These are phyloP conservation scores for Plasmopara viticola DNA, from an alignment of 352 stramenopile genomes.

Conservation along the genomic window DNA sequence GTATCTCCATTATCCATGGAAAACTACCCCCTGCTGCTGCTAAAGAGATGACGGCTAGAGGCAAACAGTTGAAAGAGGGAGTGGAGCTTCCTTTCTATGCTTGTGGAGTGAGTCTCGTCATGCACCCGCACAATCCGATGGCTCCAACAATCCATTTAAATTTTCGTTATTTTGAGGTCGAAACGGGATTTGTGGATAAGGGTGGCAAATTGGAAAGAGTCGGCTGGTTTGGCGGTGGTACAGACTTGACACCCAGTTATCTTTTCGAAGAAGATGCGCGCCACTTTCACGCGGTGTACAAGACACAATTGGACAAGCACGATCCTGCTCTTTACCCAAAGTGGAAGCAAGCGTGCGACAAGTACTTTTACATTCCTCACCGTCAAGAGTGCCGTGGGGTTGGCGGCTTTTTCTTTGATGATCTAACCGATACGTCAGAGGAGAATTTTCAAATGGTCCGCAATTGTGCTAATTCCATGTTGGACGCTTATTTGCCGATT, in stretches of 20 bases:
- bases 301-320: slow-evolving; percentile 89
- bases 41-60: slow-evolving; percentile 74
- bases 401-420: slow-evolving; percentile 98
- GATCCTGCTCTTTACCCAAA: slow-evolving; percentile 89
- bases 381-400: slow-evolving; percentile 93
- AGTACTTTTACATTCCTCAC: slow-evolving; percentile 98
- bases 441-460: slow-evolving; percentile 79
- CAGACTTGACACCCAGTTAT: slow-evolving; percentile 96
- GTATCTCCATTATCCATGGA: slow-evolving; percentile 96
- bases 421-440: slow-evolving; percentile 93
- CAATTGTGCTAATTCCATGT: slow-evolving; percentile 72
- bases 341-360: slow-evolving; percentile 96
- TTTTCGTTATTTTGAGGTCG: slow-evolving; percentile 98
- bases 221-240: slow-evolving; percentile 94
- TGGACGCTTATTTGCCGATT: slow-evolving; percentile 95
- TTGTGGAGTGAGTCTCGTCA: slow-evolving; percentile 93
- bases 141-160: slow-evolving; percentile 97
- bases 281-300: slow-evolving; percentile 98
- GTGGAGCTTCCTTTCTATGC: slow-evolving; percentile 93
- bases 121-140: slow-evolving; percentile 93
- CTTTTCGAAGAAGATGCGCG: slow-evolving; percentile 93
- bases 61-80: slow-evolving; percentile 64
- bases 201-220: slow-evolving; percentile 75
- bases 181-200: slow-evolving; percentile 65
- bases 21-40: slow-evolving; percentile 85